Base-by-base conservation (phyloP, 2,329 filamentous ascomycete species). In the Knoxdaviesia proteae region DNA sequence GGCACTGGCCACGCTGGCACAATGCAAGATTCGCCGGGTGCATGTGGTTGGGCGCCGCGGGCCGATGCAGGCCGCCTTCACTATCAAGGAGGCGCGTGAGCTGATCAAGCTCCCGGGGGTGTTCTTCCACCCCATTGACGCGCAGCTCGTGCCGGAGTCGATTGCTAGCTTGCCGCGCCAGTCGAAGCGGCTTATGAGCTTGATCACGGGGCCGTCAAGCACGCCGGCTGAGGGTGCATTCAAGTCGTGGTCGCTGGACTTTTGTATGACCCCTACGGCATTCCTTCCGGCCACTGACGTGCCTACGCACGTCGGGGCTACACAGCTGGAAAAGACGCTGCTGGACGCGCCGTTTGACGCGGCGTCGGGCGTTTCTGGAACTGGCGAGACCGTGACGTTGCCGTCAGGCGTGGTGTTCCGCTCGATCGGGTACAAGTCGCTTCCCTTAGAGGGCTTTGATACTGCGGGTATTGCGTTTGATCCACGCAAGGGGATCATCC, bases 381-480 rank as follows among this genome's bases (percentile, higher is more conserved):
- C 68, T 0, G 68, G 64, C 0, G 61, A 71, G 46, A 61, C 60
- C 2, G 45, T 68, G 3, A 56, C 66, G 4, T 50, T 93, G 5
- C 65, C 73, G 1, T 76, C 84, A 0, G 69, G 76, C 5, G 55
- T 88, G 4, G 86, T 84, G 10, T 94, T 98, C 61, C 76, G 86
- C 11, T 93, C 84, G n/a, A 87, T 98, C 38, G 90, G 90, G 6
- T 98, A 98, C 62, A 84, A 84, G 51, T 87, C 86, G 0, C 69
- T 79, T 33, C 67, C 84, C 0, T 62, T 98, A 1, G 69, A 75
- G 0, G 88, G 84, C 0, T 79, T 96, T 48, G 58, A 66, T 1
- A 71, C 80, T 5, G 61, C 88, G 0, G 78, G 77, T 2, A 74
- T 94, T 38, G 74, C 77, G 6, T 98, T 98, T 53, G 77, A 96